phyloP scores from a whole-genome alignment of 2,329 filamentous ascomycete genomes.

The Xylaria sp. region DNA sequence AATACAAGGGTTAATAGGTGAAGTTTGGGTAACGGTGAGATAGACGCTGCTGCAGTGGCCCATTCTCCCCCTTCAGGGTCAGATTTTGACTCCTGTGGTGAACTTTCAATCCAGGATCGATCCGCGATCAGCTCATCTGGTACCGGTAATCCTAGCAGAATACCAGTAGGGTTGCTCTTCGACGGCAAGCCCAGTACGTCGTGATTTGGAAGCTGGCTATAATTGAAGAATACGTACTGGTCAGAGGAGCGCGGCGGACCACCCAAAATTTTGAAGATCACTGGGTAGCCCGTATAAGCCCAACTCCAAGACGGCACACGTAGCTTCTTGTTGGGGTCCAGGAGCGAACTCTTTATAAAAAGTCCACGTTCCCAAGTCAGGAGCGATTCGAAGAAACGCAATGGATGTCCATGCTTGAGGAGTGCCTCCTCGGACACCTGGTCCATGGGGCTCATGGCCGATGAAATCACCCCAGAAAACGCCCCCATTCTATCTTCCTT shows the following conservation, averaged over 20 bases:
- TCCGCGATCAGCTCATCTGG: constrained; percentile 3
- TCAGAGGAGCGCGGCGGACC: not conserved
- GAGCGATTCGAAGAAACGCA: not conserved
- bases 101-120: constrained; percentile 11
- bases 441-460: not conserved
- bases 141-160: not conserved
- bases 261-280: not conserved
- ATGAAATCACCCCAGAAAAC: not conserved
- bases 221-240: constrained; percentile 2
- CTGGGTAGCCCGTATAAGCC: not conserved
- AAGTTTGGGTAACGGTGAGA: not conserved
- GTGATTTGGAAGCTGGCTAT: constrained; percentile 5
- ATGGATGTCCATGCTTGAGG: constrained; percentile 9
- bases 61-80: not conserved
- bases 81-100: not conserved
- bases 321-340: not conserved
- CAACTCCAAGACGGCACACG: constrained; percentile 3
- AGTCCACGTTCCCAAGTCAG: not conserved
- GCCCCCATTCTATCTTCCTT: constrained; percentile 2
- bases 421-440: constrained; percentile 1
- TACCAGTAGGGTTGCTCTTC: not conserved
- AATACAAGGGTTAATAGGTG: constrained; percentile 29
- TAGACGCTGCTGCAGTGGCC: too few relatives aligned
- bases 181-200: constrained; percentile 25
- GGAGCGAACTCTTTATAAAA: too few relatives aligned